Evolutionary conservation across 2,329 filamentous ascomycete species (phyloP), one percentile per base, ranked within the genome.

Genomic region (Eutypella sp.): DNA sequence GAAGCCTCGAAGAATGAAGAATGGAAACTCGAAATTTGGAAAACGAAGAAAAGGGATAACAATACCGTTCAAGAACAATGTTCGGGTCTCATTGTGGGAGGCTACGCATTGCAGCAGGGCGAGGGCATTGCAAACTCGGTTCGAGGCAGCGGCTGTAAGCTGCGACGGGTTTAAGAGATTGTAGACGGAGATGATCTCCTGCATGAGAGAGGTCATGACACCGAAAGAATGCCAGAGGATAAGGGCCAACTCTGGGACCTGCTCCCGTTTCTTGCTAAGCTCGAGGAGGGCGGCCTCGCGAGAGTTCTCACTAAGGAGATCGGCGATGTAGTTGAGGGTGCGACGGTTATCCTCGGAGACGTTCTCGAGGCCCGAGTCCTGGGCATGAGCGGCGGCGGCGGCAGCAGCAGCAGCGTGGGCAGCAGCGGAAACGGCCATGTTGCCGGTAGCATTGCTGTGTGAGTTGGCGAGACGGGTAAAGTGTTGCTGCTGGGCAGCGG

Each of bases 221-320:
- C 92, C 93, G 62, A 96, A 97, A 3, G 92, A 97, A 68, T 99
- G 93, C 93, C 93, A 99, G 51, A 99, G 75, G 50, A 99, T 96
- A 59, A 99, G 74, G 40, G 93, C 93, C 48, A 99, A 75, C 72
- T 99, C 93, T 1, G 93, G 92, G 15, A 99, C 93, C 69, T 97
- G 93, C 70, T 99, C 93, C 47, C 93, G 78, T 79, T 99, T 99
- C 76, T 99, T 99, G 72, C 92, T 97, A 42, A 99, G 78, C 68
- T 99, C 93, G 61, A 99, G 78, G 45, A 99, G 76, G 41, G 93
- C 93, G 4, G 89, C 85, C 72, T 97, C 93, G 52, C 93, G 81
- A 23, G 90, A 91, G 58, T 79, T 83, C 54, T 91, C 87, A 65
- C 90, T 92, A 63, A 97, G 78, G 47, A 96, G 77, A 65, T 96